phyloP scores from a whole-genome alignment of 768 basidiomycete genomes.

The Lentinula guzmanii region DNA sequence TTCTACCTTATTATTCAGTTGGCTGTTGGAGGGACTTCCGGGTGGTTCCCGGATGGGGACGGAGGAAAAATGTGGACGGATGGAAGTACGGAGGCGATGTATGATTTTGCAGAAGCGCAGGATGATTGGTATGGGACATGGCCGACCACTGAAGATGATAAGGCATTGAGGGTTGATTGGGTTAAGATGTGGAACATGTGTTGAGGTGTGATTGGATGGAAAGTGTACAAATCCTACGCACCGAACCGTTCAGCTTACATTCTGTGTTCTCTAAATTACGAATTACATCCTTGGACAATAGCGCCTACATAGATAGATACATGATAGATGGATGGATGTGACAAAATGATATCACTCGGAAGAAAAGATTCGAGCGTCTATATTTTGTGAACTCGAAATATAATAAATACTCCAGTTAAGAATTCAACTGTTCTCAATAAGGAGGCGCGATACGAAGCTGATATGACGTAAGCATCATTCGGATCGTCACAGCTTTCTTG shows the following conservation, averaged over 20 bases:
- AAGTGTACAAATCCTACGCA: no score
- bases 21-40: slow-evolving; percentile 77
- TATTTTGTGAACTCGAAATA: no score
- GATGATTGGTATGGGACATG: slow-evolving; percentile 66
- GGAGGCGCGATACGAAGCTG: neutral
- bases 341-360: no score
- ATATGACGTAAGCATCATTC: neutral
- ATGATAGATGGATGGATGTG: no score
- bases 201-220: neutral
- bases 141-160: slow-evolving; percentile 50
- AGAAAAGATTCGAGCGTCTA: no score
- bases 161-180: slow-evolving; percentile 60
- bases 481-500: neutral
- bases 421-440: no score
- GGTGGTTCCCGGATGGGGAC: slow-evolving; percentile 82
- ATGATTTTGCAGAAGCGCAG: slow-evolving; percentile 57
- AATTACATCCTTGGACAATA: no score
- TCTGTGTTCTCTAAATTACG: no score
- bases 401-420: no score
- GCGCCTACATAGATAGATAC: no score
- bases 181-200: slow-evolving; percentile 45
- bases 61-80: slow-evolving; percentile 79
- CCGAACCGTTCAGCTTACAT: no score
- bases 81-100: slow-evolving; percentile 52
- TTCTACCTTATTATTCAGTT: slow-evolving; percentile 79